A percentile compares a stretch with the other conserved stretches of the same genome.
phyloP scores from a whole-genome alignment of 345 rosid species.

The Carallia pectinifolia region DNA sequence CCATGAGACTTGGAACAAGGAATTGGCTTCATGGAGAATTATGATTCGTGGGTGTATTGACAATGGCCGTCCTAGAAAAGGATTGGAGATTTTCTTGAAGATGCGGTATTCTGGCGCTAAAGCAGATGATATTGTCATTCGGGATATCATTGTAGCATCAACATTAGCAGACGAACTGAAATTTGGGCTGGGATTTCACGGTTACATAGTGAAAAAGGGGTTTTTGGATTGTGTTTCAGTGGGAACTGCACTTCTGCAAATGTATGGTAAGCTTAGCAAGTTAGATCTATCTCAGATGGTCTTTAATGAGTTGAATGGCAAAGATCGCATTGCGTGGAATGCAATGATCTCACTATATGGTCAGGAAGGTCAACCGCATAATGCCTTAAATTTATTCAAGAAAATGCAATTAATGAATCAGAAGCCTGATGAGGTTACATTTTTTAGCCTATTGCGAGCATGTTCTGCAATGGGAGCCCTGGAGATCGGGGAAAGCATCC shows the following conservation, averaged over 20 bases:
- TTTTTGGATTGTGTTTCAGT: conserved; percentile 22
- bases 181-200: conserved; percentile 25
- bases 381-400: conserved; percentile 8
- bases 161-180: conserved; percentile 11
- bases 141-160: conserved; percentile 11
- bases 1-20: conserved; percentile 12
- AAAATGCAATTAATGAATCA: conserved; percentile 3
- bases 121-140: conserved; percentile 16
- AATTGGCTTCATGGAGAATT: conserved; percentile 24
- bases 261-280: conserved; percentile 11
- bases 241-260: conserved; percentile 18
- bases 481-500: conserved; percentile 12
- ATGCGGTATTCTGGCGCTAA: conserved; percentile 11
- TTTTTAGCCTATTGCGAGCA: conserved; percentile 12
- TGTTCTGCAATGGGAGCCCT: conserved; percentile 1
- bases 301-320: conserved; percentile 1
- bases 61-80: conserved; percentile 19
- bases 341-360: conserved; percentile 13
- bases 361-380: conserved; percentile 6
- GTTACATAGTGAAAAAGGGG: conserved; percentile 23
- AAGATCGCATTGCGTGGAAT: conserved; percentile 15
- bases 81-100: conserved; percentile 15
- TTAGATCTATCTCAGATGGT: conserved; percentile 5
- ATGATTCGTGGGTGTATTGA: conserved; percentile 9
- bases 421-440: conserved; percentile 11